Evolutionary conservation across 768 basidiomycete genomes (phyloP), one percentile per base, ranked within the genome.

Genomic region (Leccinum boreale): DNA sequence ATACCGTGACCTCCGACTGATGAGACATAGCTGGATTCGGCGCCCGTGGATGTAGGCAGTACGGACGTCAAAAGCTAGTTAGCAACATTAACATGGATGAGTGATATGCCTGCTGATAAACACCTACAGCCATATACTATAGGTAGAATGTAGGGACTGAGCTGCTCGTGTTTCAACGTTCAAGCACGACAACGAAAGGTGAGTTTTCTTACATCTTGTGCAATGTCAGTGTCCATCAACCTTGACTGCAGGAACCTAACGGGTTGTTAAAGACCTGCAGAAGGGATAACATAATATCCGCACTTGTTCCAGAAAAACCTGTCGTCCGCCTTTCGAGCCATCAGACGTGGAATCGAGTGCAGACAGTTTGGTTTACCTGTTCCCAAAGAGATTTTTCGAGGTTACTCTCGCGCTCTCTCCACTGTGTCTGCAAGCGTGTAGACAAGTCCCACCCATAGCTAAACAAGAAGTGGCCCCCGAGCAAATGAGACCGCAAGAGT

Each of bases 221-320:
- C 80, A 19, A 82, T 73, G 60, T 81, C 70, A 50, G 71, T 78
- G 39, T 77, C 84, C 56, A 89, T 87, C 59, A 93, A 74, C 62
- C 81, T 79, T 14, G 79, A 74, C 59, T 87, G 85, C 58, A 89
- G 67, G 63, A 80, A 81, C 67, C 79, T 80, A 63, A 36, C 31
- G 28, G 45, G 49, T 5, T 11, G 54, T 59, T 51, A 61, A 62
- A 52, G 29, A 26, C 24, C 28, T 44, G 31, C 52, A 50, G 50
- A 19, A 59, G 15, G 23, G 17, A 57, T 15, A 14, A 24, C 24
- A 50, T 5, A 24, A 50, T 61, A 21, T 23, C 24, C 52, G 17
- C 5, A 69, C 84, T 85, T 90, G 74, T 99, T 99, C 96, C 96
- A 99, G 75, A 98, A 98, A 76, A 99, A 99, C 61, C 95, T 82